Percentiles rank a stretch among this genome's conserved stretches.
phyloP scores from a whole-genome alignment of 192 early-diverging fungal genomes.

The Backusella mclennaniae region DNA sequence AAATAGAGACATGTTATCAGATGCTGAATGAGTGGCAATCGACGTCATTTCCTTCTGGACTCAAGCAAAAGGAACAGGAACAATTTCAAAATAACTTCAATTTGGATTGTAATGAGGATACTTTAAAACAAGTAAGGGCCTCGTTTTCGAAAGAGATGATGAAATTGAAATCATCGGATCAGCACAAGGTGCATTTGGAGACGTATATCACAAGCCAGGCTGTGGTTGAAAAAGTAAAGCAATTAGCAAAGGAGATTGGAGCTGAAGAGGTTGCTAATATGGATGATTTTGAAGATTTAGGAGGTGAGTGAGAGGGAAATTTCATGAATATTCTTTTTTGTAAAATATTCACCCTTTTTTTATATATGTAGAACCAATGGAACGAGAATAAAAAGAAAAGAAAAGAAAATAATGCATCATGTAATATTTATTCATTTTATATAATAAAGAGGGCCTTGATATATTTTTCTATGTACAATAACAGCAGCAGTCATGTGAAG shows the following conservation, averaged over 20 bases:
- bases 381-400: background rate
- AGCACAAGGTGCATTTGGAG: constrained; percentile 22
- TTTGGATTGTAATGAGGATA: background rate
- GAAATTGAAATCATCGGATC: background rate
- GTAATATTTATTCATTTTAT: too few species aligned
- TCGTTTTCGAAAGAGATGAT: background rate
- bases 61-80: constrained; percentile 6
- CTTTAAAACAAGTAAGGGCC: background rate
- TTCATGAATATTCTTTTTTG: background rate
- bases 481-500: background rate
- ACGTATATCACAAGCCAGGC: constrained; percentile 3
- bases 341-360: background rate
- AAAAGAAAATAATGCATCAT: too few species aligned
- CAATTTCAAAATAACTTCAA: background rate
- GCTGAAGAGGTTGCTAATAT: background rate
- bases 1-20: constrained; percentile 22
- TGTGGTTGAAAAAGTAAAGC: background rate
- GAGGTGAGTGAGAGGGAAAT: constrained; percentile 9
- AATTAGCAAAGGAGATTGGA: background rate
- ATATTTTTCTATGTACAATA: background rate
- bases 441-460: background rate
- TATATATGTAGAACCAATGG: background rate
- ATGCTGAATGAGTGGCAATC: constrained; percentile 13
- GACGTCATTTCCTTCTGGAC: constrained; percentile 9
- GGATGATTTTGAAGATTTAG: constrained; percentile 19